Base-by-base conservation (phyloP, 805 yeast species). In the Scheffersomyces spartinae region DNA sequence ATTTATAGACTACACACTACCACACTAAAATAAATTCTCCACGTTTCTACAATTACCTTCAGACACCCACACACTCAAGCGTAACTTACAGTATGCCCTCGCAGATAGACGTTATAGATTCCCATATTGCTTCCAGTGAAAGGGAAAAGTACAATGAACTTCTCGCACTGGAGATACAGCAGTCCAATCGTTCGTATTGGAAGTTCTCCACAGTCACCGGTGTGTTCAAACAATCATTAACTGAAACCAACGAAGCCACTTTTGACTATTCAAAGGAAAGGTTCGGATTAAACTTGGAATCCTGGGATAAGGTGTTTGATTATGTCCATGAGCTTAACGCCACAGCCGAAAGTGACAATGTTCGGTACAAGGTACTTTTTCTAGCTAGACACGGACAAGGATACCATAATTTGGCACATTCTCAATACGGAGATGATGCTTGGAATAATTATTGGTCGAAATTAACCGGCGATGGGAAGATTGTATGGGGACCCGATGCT, bases 401-500 rank as follows among this genome's bases (percentile, higher is more conserved):
- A 2, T 58, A 33, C 38, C 66, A 60, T 36, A 60, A 60, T 33
- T 34, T 55, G 32, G 63, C 59, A 17, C 58, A 57, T 34, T 18
- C 47, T 17, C 43, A 45, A 29, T 58, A 60, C 32, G 66, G 64
- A 9, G 48, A 57, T 23, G 38, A 47, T 18, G 52, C 35, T 6
- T 61, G 66, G 65, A 49, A 58, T 27, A 47, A 43, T 18, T 34
- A 57, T 31, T 60, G 64, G 62, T 52, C 57, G 28, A 49, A 46
- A 20, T 33, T 53, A 21, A 47, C 45, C 17, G 62, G 64, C 2
- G 63, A 61, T 33, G 65, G 63, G 10, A 42, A 52, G 17, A 42
- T 53, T 8, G 50, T 45, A 6, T 60, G 64, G 65, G 67, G 55
- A n/a, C 67, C 67, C 1, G 65, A 60, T 36, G 63, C 67, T 4